Evolutionary conservation across 345 rosid genomes (phyloP).

Genomic region (Acer yangbiense): DNA sequence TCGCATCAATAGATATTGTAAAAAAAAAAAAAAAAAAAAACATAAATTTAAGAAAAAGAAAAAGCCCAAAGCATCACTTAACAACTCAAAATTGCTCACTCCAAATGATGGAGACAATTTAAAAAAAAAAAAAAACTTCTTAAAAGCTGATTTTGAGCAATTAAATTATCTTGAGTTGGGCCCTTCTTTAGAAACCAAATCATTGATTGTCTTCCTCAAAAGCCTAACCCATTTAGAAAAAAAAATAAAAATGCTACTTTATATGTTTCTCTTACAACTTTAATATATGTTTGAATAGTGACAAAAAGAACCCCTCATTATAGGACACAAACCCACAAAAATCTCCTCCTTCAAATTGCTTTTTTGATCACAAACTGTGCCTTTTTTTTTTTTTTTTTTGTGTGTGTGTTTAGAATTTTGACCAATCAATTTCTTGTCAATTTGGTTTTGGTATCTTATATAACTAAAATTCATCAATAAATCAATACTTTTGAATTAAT

Average conservation of each 20-base stretch:
- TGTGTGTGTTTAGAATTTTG: not conserved
- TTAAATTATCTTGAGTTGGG: conserved; percentile 19
- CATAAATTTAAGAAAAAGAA: not conserved
- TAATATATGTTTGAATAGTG: conserved; percentile 29
- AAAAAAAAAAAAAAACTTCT: not conserved
- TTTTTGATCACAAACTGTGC: not conserved
- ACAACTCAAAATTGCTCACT: not conserved
- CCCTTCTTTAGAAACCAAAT: conserved; percentile 27
- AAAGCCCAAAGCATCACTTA: not conserved
- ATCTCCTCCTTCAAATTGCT: not conserved
- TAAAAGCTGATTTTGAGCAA: conserved; percentile 12
- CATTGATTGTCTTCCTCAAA: conserved; percentile 28
- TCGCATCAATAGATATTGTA: too few species aligned
- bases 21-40: too few species aligned
- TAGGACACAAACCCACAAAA: conserved; percentile 19
- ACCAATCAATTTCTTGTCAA: not conserved
- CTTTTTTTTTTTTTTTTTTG: not conserved
- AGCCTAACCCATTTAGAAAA: conserved; percentile 27
- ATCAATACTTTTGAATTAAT: too few species aligned
- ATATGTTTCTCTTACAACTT: not conserved
- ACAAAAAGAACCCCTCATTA: conserved; percentile 18
- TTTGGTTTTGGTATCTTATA: not conserved
- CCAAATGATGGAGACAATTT: conserved; percentile 9
- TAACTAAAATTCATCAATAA: too few species aligned
- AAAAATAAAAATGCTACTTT: conserved; percentile 8